Conservation (phyloP, 176 grass and related monocot species). For the Cymbopogon citratus region DNA sequence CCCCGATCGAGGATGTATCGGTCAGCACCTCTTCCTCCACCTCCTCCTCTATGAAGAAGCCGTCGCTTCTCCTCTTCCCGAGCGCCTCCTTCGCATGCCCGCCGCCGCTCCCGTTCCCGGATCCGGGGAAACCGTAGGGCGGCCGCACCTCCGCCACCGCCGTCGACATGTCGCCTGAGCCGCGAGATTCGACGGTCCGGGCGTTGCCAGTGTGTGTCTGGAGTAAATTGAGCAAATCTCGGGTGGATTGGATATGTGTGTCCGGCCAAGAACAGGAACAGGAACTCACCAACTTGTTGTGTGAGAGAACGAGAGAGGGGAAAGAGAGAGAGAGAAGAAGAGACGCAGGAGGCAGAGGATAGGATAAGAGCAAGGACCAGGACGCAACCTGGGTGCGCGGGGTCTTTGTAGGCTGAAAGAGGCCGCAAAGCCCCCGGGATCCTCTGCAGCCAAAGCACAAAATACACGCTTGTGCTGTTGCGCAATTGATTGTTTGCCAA, state of each 20-base stretch:
- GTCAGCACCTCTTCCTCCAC: slow-evolving; percentile 25
- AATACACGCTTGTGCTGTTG: background rate
- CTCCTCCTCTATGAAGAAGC: slow-evolving; percentile 54
- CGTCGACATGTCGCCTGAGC: slow-evolving; percentile 25
- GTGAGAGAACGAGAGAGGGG: background rate
- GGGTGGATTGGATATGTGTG: slow-evolving; percentile 26
- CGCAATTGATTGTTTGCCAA: background rate
- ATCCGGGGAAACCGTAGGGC: slow-evolving; percentile 35
- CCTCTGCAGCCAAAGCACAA: background rate
- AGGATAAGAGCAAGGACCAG: slow-evolving; percentile 46
- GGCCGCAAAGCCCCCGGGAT: background rate
- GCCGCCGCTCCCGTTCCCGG: background rate
- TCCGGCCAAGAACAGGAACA: slow-evolving; percentile 31
- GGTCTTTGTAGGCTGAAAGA: slow-evolving; percentile 37
- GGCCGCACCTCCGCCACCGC: slow-evolving; percentile 26
- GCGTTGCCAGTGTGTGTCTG: slow-evolving; percentile 12
- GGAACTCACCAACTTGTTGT: slow-evolving; percentile 22
- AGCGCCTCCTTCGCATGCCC: background rate
- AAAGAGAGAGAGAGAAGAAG: background rate
- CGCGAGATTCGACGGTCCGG: background rate
- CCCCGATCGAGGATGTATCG: slow-evolving; percentile 39
- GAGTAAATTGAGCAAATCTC: slow-evolving; percentile 43
- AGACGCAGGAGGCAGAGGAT: background rate
- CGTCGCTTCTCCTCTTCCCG: slow-evolving; percentile 32
- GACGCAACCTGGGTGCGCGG: slow-evolving; percentile 15